Base-by-base conservation (phyloP, 116 monocot species). In the Dioscorea cayenensis region DNA sequence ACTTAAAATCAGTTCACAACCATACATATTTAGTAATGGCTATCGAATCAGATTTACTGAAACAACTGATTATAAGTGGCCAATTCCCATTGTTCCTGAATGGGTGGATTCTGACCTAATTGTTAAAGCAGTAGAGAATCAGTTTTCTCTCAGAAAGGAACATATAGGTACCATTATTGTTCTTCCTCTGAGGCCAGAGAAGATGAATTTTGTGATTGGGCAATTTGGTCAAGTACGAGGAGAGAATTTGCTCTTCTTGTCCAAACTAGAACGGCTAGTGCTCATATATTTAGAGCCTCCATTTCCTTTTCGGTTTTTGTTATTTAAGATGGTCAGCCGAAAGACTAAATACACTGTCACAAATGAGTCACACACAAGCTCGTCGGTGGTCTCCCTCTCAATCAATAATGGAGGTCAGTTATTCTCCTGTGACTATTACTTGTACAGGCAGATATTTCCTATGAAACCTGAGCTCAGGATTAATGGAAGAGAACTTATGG, bases 361-460 rank as follows among this genome's bases (percentile, higher is more conserved):
- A 18, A 84, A 90, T 60, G 69, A 78, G 61, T 61, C 75, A 0
- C 52, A 77, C 63, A 83, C 84, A 8, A 76, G 84, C 22, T 84
- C 84, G 9, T 79, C 66, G 67, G 82, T 66, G 12, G 29, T 81
- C 20, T 65, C 73, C 72, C 72, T 90, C 16, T 65, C 83, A 23
- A 76, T 79, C 18, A 10, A 80, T 38, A 73, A 79, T 36, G 66
- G 2, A 21, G 37, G 36, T 2, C 35, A 28, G 1, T 63, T 69
- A 8, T 59, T 68, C 9, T 36, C 69, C 3, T 90, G 86, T 49
- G 51, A 23, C 28, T 90, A 86, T n/a, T 84, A 86, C 63, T 84
- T 90, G 81, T 90, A 84, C 86, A 77, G 50, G 55, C 81, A 90
- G 66, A 86, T 62, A 55, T 86, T 90, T 71, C 86, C 81, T 1